Base-by-base conservation (phyloP, 805 yeast genomes). In the Pichia phayaonensis region DNA sequence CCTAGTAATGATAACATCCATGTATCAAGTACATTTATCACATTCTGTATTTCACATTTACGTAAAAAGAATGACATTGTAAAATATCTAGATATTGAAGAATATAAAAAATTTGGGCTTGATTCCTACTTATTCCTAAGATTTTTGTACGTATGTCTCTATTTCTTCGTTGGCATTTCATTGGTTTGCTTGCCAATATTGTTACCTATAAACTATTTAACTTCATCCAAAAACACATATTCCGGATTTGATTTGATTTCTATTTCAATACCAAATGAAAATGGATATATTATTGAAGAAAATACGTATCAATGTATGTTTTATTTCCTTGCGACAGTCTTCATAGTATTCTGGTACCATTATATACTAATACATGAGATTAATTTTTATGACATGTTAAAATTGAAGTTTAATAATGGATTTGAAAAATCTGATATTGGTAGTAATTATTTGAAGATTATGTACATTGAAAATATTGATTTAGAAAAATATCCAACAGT, bases 81-180 rank as follows among this genome's bases (percentile, higher is more conserved):
- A 13, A 23, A 40, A 15, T 29, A 16, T 0, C 48, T 78, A 27
- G 54, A 60, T 10, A 67, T 78, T 6, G 68, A 71, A 10, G 66
- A 69, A 27, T 82, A 79, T 57, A 60, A 72, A 26, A 64, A 70
- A 1, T 66, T 76, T 53, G 95, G 96, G 0, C 61, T 86, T 8
- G 96, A 89, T 63, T 81, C 90, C 0, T 87, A 84, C 61, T 82
- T 84, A 59, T 83, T 86, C 55, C 58, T 87, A 2, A 64, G 96
- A 46, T 87, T 76, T 57, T 59, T 88, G 44, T 63, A 70, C 45
- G 66, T 83, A 5, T 59, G 85, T 12, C 59, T 79, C 31, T 53
- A 75, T 2, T 70, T 83, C 44, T 84, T 83, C 59, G 57, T 69
- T 1, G 72, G 74, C 0, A 62, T 84, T 22, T 82, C 87, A 0